Percentiles rank a stretch among this genome's conserved stretches.
Conservation (phyloP, 768 basidiomycete genomes). For the Suillus hirtellus region DNA sequence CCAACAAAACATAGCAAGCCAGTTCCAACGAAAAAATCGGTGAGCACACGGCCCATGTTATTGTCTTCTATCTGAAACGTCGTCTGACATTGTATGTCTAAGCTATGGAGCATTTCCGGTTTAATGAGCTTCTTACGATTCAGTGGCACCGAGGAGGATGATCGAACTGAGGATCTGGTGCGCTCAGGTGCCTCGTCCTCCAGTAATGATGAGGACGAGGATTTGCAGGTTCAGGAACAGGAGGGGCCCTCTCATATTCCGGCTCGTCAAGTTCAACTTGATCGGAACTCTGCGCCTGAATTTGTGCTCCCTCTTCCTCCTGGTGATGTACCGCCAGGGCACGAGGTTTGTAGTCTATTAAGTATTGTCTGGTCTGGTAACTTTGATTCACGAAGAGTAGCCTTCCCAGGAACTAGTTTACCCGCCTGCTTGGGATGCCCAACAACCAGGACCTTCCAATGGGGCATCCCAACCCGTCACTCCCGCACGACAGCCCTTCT, state of each 20-base stretch:
- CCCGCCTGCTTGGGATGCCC: constrained; percentile 13
- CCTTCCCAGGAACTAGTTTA: constrained; percentile 7
- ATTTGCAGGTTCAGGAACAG: constrained; percentile 15
- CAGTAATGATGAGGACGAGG: constrained; percentile 26
- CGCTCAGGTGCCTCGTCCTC: constrained; percentile 21
- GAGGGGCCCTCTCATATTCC: constrained; percentile 26
- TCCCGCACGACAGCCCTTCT: constrained; percentile 16
- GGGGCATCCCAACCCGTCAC: not conserved
- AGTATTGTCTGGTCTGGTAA: not conserved
- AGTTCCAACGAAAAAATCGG: constrained; percentile 47
- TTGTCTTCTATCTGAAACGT: constrained; percentile 7
- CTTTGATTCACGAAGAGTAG: not conserved
- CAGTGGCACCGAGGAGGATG: constrained; percentile 24
- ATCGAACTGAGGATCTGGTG: constrained; percentile 20
- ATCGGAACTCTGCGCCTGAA: constrained; percentile 13
- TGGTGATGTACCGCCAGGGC: constrained; percentile 7
- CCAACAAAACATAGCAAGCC: constrained; percentile 27
- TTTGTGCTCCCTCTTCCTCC: constrained; percentile 20
- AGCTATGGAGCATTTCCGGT: constrained; percentile 54
- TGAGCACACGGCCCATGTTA: constrained; percentile 24
- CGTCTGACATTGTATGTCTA: constrained; percentile 13
- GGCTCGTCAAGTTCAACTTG: constrained; percentile 26
- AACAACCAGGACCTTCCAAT: constrained; percentile 5
- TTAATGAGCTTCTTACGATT: constrained; percentile 52
- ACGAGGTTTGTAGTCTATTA: not conserved